Evolutionary conservation across 352 stramenopile genomes (phyloP).

Genomic region (Phytophthora lateralis): DNA sequence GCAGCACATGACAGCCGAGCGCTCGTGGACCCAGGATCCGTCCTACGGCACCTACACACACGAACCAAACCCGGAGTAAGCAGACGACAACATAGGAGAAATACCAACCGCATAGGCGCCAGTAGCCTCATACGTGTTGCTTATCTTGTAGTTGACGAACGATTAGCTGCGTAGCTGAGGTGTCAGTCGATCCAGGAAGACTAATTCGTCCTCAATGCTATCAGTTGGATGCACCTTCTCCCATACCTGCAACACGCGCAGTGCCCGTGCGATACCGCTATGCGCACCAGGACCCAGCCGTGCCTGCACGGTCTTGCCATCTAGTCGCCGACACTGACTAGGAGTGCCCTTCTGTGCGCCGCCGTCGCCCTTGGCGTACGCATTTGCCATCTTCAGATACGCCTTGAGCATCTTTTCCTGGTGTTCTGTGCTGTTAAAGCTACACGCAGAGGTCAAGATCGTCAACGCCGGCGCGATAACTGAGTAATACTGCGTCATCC

Average conservation of each 20-base stretch:
- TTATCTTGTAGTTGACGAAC: constrained; percentile 1
- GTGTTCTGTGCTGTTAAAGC: no score
- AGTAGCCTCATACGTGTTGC: background rate
- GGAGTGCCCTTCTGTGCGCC: constrained; percentile 19
- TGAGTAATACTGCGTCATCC: constrained; percentile 67
- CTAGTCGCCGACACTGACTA: constrained; percentile 39
- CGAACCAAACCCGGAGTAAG: constrained; percentile 22
- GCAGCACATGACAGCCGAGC: constrained; percentile 35
- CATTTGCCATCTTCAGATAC: constrained; percentile 41
- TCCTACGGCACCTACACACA: constrained; percentile 51
- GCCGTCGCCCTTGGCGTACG: constrained; percentile 33
- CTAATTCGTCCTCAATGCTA: constrained; percentile 38
- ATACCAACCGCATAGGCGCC: background rate
- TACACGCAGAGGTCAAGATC: no score
- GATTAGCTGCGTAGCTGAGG: constrained; percentile 17
- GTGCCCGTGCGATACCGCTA: constrained; percentile 46
- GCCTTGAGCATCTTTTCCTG: constrained; percentile 34
- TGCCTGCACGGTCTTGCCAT: constrained; percentile 54
- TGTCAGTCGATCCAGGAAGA: constrained; percentile 40
- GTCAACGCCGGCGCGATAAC: constrained; percentile 58
- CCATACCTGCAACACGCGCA: constrained; percentile 63
- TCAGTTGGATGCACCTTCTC: constrained; percentile 47
- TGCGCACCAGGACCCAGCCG: constrained; percentile 43
- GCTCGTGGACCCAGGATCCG: constrained; percentile 41
- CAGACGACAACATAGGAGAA: no score